Base-by-base conservation (phyloP, 139 green algal species). In the Chlorella vulgaris region DNA sequence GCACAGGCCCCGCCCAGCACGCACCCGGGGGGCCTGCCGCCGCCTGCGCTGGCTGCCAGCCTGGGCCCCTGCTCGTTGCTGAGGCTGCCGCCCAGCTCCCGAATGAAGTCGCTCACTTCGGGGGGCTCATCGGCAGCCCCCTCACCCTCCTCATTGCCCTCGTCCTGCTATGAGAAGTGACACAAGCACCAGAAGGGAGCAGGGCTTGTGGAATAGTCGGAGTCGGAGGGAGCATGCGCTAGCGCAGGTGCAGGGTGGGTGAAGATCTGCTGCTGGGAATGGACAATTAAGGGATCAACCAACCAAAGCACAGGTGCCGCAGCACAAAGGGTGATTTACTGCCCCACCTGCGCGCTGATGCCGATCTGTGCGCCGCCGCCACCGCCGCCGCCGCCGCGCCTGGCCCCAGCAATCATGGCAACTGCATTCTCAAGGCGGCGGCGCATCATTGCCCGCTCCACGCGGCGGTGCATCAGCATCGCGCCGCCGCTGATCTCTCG, bases 61-160 rank as follows among this genome's bases (percentile, higher is more conserved):
- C n/a, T n/a, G n/a, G n/a, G n/a, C n/a, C n/a, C n/a, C n/a, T 3
- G 51, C 53, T 39, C 50, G 35, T 28, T 68, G 66, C 1, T 8
- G 31, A 82, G 33, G 4, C 58, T 40, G n/a, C 53, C 29, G 7
- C 69, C 69, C 43, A 86, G 51, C 61, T 85, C 83, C 38, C 47
- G 50, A 26, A 80, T 40, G 13, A 81, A 63, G 10, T 82, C 51
- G 36, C 65, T 26, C 4, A 88, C 42, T 35, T 88, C 83, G 3
- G 83, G 78, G 7, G 77, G 68, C 36, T 75, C 83, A 38, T 83
- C 76, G 31, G 63, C 63, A n/a, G n/a, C n/a, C 35, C 62, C 83
- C 35, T 68, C 77, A 1, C 79, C 78, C 38, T 85, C 76, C 0
- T 84, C 68, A 3, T 81, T 71, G 5, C 42, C 65, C 1, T n/a